phyloP scores from a whole-genome alignment of 306 rosid species.

The Quercus mongolica region DNA sequence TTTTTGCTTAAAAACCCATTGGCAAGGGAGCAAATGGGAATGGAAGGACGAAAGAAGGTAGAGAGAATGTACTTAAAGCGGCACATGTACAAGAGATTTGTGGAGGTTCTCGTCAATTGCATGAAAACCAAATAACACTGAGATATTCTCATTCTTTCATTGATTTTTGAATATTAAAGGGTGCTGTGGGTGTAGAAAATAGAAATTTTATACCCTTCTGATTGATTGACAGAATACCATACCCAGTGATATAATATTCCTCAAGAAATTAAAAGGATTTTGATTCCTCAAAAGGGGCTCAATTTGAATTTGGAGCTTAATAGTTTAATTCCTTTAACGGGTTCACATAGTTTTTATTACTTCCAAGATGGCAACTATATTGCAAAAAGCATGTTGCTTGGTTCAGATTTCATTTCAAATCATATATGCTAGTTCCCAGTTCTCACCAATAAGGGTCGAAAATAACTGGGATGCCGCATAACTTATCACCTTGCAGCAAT shows the following conservation, averaged over 20 bases:
- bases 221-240: slow-evolving; percentile 5
- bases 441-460: too few relatives aligned
- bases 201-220: background rate
- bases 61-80: slow-evolving; percentile 71
- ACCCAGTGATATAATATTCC: background rate
- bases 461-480: too few relatives aligned
- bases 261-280: background rate
- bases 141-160: slow-evolving; percentile 37
- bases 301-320: too few relatives aligned
- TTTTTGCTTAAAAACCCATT: slow-evolving; percentile 55
- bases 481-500: too few relatives aligned
- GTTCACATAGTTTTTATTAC: too few relatives aligned
- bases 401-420: too few relatives aligned
- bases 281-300: background rate
- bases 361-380: too few relatives aligned
- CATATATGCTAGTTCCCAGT: too few relatives aligned
- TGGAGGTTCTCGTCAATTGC: slow-evolving; percentile 67
- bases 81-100: slow-evolving; percentile 78
- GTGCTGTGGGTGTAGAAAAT: slow-evolving; percentile 9
- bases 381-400: too few relatives aligned
- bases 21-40: slow-evolving; percentile 69
- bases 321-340: too few relatives aligned
- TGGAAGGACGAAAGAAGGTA: slow-evolving; percentile 69
- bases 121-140: slow-evolving; percentile 56
- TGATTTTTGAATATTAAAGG: slow-evolving; percentile 15